phyloP scores from a whole-genome alignment of 768 basidiomycete species.

The Dentipellis sp. region DNA sequence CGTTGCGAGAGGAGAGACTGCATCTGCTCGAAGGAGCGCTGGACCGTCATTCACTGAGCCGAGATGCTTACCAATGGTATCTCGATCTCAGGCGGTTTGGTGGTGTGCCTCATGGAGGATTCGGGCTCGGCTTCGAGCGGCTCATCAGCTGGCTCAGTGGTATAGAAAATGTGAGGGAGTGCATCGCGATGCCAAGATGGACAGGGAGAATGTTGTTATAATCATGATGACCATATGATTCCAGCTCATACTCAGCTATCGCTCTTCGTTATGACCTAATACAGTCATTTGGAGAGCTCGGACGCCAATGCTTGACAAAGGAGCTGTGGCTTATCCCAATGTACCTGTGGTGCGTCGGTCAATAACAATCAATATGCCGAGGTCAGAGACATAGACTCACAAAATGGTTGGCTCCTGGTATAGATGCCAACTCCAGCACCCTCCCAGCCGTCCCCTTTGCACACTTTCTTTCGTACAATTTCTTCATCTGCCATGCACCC shows the following conservation, averaged over 20 bases:
- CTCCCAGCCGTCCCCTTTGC: too few species aligned
- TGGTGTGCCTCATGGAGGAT: slow-evolving; percentile 88
- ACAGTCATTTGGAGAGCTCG: too few species aligned
- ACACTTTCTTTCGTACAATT: neutral
- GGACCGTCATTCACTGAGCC: slow-evolving; percentile 33
- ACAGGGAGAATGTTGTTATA: slow-evolving; percentile 67
- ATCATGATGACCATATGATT: neutral
- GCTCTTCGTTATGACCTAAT: neutral
- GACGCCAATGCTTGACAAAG: too few species aligned
- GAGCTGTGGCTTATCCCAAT: too few species aligned
- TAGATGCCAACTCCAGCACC: too few species aligned
- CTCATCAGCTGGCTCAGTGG: slow-evolving; percentile 83
- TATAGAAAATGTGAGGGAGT: slow-evolving; percentile 86
- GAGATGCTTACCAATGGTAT: slow-evolving; percentile 57
- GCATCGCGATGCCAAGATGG: slow-evolving; percentile 89
- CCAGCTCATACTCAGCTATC: neutral
- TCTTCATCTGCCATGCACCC: neutral
- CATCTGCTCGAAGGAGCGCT: slow-evolving; percentile 45
- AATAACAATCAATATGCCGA: too few species aligned
- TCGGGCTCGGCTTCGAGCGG: slow-evolving; percentile 93
- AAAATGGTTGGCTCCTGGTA: too few species aligned
- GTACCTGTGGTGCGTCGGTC: too few species aligned
- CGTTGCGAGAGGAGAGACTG: slow-evolving; percentile 72
- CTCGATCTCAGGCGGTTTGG: slow-evolving; percentile 77
- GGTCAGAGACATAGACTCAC: too few species aligned